Conservation (phyloP, 306 rosid species). For the Hippophae rhamnoides region DNA sequence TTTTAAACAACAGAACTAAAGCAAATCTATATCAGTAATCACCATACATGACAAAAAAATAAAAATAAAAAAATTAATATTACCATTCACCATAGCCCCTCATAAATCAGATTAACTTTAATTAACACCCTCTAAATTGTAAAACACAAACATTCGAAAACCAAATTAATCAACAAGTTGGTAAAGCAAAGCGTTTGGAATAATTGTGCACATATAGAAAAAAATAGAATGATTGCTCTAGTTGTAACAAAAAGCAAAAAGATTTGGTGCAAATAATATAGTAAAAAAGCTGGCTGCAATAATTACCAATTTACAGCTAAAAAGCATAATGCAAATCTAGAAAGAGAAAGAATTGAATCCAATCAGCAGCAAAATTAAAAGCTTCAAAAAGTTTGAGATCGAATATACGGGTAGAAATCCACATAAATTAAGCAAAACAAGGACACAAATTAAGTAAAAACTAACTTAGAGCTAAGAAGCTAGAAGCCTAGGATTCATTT, state of each 20-base stretch:
- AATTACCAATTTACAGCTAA: slow-evolving; percentile 2
- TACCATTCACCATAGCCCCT: background rate
- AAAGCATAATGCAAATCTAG: slow-evolving; percentile 25
- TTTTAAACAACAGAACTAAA: background rate
- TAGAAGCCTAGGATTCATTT: slow-evolving; percentile 3
- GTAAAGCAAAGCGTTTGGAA: background rate
- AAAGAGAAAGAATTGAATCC: slow-evolving; percentile 25
- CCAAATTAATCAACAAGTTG: background rate
- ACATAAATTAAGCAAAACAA: background rate
- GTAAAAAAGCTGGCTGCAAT: slow-evolving; percentile 28
- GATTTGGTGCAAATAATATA: slow-evolving; percentile 14
- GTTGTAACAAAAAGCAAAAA: slow-evolving; percentile 19
- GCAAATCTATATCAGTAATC: background rate
- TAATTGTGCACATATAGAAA: slow-evolving; percentile 6
- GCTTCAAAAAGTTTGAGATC: slow-evolving; percentile 19
- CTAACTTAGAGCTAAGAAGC: no score
- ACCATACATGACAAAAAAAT: no score
- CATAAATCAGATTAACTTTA: background rate
- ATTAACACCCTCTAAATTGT: background rate
- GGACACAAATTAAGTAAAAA: no score
- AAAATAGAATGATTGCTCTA: slow-evolving; percentile 4
- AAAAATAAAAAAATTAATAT: background rate
- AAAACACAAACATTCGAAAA: slow-evolving; percentile 1
- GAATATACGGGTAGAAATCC: slow-evolving; percentile 6
- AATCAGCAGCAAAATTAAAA: slow-evolving; percentile 17